Base-by-base conservation (phyloP, 805 yeast genomes). In the Candida tallmaniae region DNA sequence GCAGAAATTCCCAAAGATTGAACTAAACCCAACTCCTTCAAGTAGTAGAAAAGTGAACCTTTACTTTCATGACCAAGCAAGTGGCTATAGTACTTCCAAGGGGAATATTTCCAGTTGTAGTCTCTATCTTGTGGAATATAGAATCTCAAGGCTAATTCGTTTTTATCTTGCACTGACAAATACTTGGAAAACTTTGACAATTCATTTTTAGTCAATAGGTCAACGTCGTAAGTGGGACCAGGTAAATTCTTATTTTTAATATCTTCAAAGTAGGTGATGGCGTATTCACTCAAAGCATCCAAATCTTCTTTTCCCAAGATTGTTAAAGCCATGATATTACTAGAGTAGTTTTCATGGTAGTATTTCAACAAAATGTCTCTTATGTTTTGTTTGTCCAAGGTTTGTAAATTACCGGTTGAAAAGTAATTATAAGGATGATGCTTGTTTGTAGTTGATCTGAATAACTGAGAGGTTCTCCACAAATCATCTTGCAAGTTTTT, bases 1-100 rank as follows among this genome's bases (percentile, higher is more conserved):
- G 76, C 70, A 6, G 96, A 96, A 22, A 88, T 78, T 23, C 87
- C 76, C 34, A 90, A 68, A 12, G 75, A 80, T 45, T 76, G 82
- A 5, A 90, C 95, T 87, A 89, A 84, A 10, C 89, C 83, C 37
- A 51, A 52, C 43, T 73, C 64, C 59, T 87, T 90, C 45, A 90
- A 72, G 44, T 69, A 72, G 36, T 79, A 74, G 23, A 87, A 66
- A 13, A 90, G 56, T 2, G 96, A 87, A 2, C 97, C 97, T 31
- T 80, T 70, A 31, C 93, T 84, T 62, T 90, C 98, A 57, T 90
- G 97, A 26, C 97, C 97, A 31, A 90, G 62, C 34, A 93, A 65
- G 56, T 93, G 97, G 14, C 89, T 76, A 45, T 65, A 73, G 57
- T 87, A 83, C 36, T 71, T 75, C 5, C 75, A 70, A 0, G 97